Evolutionary conservation across 1,139 yeast species (phyloP), one percentile per base, ranked within the genome.

Genomic region (Geotrichum australiense): DNA sequence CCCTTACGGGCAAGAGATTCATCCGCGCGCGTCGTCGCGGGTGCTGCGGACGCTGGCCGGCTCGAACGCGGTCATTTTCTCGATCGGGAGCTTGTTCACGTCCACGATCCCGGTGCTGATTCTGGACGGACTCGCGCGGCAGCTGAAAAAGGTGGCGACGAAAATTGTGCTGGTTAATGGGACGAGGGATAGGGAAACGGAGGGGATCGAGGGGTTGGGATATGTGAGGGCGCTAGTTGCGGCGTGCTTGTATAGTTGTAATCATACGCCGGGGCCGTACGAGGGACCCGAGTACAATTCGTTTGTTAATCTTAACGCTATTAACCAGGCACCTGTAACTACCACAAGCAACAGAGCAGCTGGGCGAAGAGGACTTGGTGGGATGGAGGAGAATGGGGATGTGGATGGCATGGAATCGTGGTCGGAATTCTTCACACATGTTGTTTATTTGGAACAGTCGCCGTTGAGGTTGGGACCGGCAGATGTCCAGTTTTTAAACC

Each of bases 41-140:
- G 91, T 81, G 0, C 59, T 76, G 1, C 60, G 74, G 0, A 69
- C 75, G 18, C 59, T 86, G 2, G 58, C 70, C 16, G 57, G 65
- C 8, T 45, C 61, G 2, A 74, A 79, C 38, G 70, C 74, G 11
- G 62, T 87, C 0, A 68, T 89, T 0, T 86, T 79, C 56, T 83
- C 94, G 1, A 82, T 89, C 46, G 96, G 96, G 1, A 83, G 94
- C 2, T 65, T 89, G 34, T 82, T 84, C 80, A 87, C 96, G 0
- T 83, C 94, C 45, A 75, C 83, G 6, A 65, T 85, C 2, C 96
- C 96, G 0, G 77, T 86, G 0, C 64, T 86, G 3, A 73, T 85
- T 8, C 64, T 85, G 4, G 76, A 76, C 45, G 94, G 94, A 1
- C 72, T 85, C 18, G 93, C 89, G 0, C 50, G 48, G 8, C 52